phyloP scores from a whole-genome alignment of 805 yeast species.

The Grigorovia transvaalensis region DNA sequence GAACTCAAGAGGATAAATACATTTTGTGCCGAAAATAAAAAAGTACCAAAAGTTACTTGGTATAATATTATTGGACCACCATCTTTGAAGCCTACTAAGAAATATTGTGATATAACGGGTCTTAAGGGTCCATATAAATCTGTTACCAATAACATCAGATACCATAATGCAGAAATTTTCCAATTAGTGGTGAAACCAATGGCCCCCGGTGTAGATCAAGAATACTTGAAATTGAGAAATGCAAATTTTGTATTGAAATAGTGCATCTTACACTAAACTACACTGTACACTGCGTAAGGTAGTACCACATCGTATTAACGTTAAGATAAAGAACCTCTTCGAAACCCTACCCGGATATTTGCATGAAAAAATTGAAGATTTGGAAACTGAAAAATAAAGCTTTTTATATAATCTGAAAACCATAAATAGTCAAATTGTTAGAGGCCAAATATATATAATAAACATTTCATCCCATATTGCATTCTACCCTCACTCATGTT shows the following conservation, averaged over 20 bases:
- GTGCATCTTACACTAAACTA: neutral
- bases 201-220: constrained; percentile 90
- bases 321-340: neutral
- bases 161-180: constrained; percentile 74
- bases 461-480: neutral
- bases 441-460: neutral
- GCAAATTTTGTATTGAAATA: constrained; percentile 76
- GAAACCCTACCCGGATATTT: neutral
- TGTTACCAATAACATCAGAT: constrained; percentile 66
- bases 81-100: constrained; percentile 65
- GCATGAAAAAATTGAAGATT: neutral
- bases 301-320: neutral
- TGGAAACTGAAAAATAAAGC: neutral
- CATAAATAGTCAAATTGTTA: neutral
- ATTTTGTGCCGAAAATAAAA: neutral
- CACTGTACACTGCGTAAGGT: too few relatives aligned
- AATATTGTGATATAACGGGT: constrained; percentile 92
- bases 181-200: constrained; percentile 60
- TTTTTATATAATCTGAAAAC: neutral
- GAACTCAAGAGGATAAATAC: constrained; percentile 58
- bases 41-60: constrained; percentile 48
- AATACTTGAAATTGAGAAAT: constrained; percentile 74
- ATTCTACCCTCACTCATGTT: neutral
- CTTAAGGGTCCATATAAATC: constrained; percentile 65
- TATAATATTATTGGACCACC: constrained; percentile 78